phyloP scores from a whole-genome alignment of 1,139 yeast genomes.

The Sugiyamaella xylanicola region DNA sequence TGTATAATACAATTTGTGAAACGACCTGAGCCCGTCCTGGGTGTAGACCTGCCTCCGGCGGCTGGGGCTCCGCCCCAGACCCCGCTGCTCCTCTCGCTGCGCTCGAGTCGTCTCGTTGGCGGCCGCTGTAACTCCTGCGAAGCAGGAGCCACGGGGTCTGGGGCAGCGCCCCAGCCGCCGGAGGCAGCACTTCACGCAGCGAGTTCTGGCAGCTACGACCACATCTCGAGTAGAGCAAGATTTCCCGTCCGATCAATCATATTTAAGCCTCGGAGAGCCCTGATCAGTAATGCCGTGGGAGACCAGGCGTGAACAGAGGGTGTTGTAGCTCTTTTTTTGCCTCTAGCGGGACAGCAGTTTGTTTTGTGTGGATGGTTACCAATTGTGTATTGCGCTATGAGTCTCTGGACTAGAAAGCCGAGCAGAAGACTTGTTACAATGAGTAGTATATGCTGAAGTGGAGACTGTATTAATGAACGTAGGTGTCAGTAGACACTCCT shows the following conservation, averaged over 20 bases:
- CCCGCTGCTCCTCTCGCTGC: slow-evolving; percentile 9
- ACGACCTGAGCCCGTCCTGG: not conserved
- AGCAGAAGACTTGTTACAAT: no score
- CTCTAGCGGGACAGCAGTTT: no score
- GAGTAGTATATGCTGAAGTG: no score
- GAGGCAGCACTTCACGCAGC: not conserved
- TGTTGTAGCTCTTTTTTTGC: not conserved
- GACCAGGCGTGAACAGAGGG: not conserved
- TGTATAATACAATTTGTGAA: slow-evolving; percentile 15
- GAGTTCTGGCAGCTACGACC: not conserved
- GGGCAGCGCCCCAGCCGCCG: slow-evolving; percentile 12
- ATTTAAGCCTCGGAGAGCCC: not conserved
- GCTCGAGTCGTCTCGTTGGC: not conserved
- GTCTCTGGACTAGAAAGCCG: no score
- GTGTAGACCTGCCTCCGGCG: slow-evolving; percentile 4
- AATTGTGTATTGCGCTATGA: no score
- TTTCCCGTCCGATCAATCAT: not conserved
- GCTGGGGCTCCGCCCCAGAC: slow-evolving; percentile 8
- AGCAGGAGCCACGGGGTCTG: slow-evolving; percentile 4
- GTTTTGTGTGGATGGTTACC: no score
- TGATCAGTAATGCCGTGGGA: not conserved
- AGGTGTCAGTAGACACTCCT: no score
- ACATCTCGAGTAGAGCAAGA: not conserved
- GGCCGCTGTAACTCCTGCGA: not conserved
- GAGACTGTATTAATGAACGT: no score